Evolutionary conservation across 345 rosid species (phyloP).

Genomic region (Dipteronia dyeriana): DNA sequence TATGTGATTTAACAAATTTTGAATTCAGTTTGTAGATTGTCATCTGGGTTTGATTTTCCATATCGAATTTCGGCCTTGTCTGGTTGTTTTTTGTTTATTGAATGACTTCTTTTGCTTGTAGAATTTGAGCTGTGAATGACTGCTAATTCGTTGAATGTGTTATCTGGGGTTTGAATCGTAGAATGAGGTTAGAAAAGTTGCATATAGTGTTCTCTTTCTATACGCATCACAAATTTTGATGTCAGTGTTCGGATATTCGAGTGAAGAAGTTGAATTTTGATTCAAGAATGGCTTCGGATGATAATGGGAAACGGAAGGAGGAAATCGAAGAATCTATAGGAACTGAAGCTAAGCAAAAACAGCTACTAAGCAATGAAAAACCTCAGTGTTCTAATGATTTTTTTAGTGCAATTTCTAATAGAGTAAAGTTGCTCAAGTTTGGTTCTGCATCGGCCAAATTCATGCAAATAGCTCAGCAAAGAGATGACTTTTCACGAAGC

Average conservation of each 20-base stretch:
- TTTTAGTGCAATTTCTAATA: constrained; percentile 30
- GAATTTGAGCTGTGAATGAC: not conserved
- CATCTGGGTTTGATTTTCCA: not conserved
- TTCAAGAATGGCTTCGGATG: constrained; percentile 44
- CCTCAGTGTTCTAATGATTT: constrained; percentile 27
- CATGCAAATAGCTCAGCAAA: constrained; percentile 59
- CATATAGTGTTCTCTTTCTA: not conserved
- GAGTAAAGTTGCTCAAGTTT: constrained; percentile 51
- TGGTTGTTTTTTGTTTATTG: not conserved
- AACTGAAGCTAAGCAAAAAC: constrained; percentile 31
- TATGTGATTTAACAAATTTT: not conserved
- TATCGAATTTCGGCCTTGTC: not conserved
- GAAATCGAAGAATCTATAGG: constrained; percentile 50
- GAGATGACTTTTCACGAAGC: constrained; percentile 65
- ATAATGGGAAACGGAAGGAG: constrained; percentile 37
- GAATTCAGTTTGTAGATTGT: not conserved
- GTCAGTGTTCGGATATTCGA: not conserved
- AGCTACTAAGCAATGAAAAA: constrained; percentile 38
- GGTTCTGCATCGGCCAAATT: constrained; percentile 75
- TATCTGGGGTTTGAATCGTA: constrained; percentile 9
- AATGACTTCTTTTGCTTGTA: not conserved
- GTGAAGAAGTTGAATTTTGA: constrained; percentile 15
- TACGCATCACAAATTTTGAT: not conserved
- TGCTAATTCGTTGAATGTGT: not conserved
- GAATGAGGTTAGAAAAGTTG: not conserved